Evolutionary conservation across 257 asterid species (phyloP), one percentile per base, ranked within the genome.

Genomic region (Buddleja alternifolia): DNA sequence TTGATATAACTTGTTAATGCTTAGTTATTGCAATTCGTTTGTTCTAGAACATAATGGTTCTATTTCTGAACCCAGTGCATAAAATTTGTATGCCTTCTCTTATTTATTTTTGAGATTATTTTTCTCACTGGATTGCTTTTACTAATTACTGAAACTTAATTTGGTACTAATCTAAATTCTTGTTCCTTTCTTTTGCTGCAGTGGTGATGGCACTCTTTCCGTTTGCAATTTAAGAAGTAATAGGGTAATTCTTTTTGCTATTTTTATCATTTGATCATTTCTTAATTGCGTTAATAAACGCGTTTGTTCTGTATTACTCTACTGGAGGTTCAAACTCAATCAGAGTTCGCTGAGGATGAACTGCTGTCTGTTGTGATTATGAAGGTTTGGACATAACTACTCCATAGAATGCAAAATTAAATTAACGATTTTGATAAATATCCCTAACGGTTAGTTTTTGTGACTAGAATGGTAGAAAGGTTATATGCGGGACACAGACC

Each of bases 331-430:
- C 97, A 89, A 82, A 88, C 88, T 67, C 87, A 81, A 40, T 93
- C 99, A 5, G 97, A 93, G 78, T 93, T 93, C 80, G 87, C 96
- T 21, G 99, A 90, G 83, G 97, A 90, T 58, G 97, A 90, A 71
- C 82, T 88, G 72, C 99, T 93, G 12, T 90, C 97, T 7, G 91
- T 87, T 61, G 96, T 93, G 70, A 78, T 88, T 68, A 82, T 93
- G 97, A 90, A 90, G 99, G 97, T n/a, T 93, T 74, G 60, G 82
- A 16, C 74, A 42, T 67, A 52, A 44, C 39, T 44, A 34, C 23
- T 37, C 50, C 57, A 23, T 40, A 3, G 14, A 11, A 59, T 51
- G 63, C 32, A 17, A 48, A 23, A 70, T 45, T 40, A 50, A 44
- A n/a, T 21, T 72, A 21, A 64, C 71, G 62, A n/a, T n/a, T n/a